phyloP scores from a whole-genome alignment of 164 flowering plant genomes.

The Aristolochia contorta region DNA sequence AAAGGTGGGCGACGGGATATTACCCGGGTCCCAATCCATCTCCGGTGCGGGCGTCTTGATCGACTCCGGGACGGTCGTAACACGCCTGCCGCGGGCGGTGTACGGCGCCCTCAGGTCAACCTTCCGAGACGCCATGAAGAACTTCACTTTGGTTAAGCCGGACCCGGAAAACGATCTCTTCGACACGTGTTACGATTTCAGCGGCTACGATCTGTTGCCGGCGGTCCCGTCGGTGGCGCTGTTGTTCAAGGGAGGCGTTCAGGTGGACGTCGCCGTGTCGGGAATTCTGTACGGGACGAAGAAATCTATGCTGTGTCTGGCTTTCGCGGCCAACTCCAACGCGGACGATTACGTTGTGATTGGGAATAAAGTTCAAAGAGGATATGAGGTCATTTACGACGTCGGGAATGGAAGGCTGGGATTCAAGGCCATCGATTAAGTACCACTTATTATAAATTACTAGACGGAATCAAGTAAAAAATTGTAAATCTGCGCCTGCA shows the following conservation, averaged over 20 bases:
- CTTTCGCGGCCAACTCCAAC: background rate
- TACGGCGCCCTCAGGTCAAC: background rate
- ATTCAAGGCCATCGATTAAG: background rate
- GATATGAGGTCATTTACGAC: background rate
- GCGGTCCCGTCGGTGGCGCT: background rate
- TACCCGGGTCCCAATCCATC: background rate
- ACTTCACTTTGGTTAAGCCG: background rate
- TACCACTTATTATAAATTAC: too few species aligned
- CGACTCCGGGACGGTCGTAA: background rate
- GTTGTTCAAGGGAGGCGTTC: background rate
- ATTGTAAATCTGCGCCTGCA: too few species aligned
- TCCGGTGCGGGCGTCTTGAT: background rate
- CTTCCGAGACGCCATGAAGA: background rate
- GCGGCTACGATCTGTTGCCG: background rate
- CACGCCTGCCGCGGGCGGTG: background rate
- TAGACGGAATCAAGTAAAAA: too few species aligned
- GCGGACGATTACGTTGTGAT: background rate
- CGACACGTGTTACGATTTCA: slow-evolving; percentile 15
- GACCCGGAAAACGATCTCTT: slow-evolving; percentile 1
- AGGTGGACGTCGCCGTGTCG: background rate
- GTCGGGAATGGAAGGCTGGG: background rate
- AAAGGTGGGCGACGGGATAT: slow-evolving; percentile 16
- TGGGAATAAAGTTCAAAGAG: background rate
- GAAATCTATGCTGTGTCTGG: background rate
- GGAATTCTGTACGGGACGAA: background rate